phyloP scores from a whole-genome alignment of 2,329 filamentous ascomycete species.

The Phyllosticta paracitricarpa region DNA sequence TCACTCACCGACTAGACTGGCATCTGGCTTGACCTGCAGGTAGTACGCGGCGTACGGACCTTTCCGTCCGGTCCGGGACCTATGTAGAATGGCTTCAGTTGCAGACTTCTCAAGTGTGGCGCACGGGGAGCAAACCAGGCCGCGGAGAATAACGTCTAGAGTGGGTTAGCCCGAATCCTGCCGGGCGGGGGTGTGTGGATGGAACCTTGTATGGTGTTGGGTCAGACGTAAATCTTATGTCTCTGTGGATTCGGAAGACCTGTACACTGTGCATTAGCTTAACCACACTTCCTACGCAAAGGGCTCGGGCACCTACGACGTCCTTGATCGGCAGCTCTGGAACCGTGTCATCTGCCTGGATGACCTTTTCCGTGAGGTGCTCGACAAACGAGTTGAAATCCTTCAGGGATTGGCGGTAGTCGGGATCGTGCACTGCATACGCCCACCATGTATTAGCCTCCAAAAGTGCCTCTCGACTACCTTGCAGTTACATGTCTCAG shows the following conservation, averaged over 20 bases:
- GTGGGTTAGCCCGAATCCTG: constrained; percentile 14
- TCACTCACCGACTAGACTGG: constrained; percentile 59
- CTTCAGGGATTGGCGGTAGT: constrained; percentile 66
- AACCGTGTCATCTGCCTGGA: constrained; percentile 66
- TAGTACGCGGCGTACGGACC: constrained; percentile 85
- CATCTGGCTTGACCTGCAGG: constrained; percentile 63
- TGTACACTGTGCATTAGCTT: constrained; percentile 18
- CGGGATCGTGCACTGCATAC: constrained; percentile 59
- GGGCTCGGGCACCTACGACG: constrained; percentile 40
- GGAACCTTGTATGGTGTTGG: constrained; percentile 77
- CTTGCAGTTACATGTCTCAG: not conserved
- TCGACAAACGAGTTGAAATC: constrained; percentile 78
- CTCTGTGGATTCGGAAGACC: constrained; percentile 79
- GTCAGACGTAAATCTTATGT: constrained; percentile 75
- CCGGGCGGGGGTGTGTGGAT: constrained; percentile 6
- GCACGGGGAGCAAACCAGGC: constrained; percentile 49
- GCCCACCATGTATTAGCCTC: constrained; percentile 8
- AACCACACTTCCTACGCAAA: not conserved
- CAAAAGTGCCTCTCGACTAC: not conserved
- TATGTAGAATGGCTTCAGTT: constrained; percentile 17
- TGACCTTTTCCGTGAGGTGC: constrained; percentile 58
- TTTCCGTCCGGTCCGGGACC: constrained; percentile 77
- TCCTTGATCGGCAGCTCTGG: constrained; percentile 82
- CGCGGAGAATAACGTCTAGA: constrained; percentile 67
- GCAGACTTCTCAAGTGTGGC: constrained; percentile 1